Conservation (phyloP, 176 grass and related monocot species). For the Triticum urartu region DNA sequence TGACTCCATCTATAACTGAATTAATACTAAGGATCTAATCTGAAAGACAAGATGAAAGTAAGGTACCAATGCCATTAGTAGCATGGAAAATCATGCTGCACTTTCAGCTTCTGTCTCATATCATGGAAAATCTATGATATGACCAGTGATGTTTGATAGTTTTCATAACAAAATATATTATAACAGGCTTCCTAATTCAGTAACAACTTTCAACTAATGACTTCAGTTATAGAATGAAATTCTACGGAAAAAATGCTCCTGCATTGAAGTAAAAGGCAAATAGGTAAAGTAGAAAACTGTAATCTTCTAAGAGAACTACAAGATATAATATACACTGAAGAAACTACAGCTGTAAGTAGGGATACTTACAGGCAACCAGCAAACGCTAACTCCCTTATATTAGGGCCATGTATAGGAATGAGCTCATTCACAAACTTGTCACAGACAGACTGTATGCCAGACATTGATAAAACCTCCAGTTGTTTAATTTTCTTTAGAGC, state of each 20-base stretch:
- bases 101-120: neutral
- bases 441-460: constrained; percentile 63
- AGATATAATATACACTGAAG: neutral
- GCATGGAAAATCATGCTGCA: neutral
- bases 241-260: neutral
- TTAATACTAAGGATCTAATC: neutral
- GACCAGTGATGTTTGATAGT: neutral
- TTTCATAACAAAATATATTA: neutral
- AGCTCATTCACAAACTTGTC: constrained; percentile 79
- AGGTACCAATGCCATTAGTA: neutral
- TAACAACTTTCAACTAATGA: constrained; percentile 2
- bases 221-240: neutral
- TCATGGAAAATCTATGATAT: neutral
- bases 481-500: constrained; percentile 62
- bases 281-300: neutral
- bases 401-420: constrained; percentile 64
- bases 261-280: neutral
- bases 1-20: neutral
- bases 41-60: neutral
- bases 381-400: constrained; percentile 71
- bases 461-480: constrained; percentile 81
- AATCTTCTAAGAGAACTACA: constrained; percentile 1
- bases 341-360: constrained; percentile 8
- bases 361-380: constrained; percentile 84
- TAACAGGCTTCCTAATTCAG: neutral